Evolutionary conservation across 768 basidiomycete genomes (phyloP).

Genomic region (Tremella yokohamensis): DNA sequence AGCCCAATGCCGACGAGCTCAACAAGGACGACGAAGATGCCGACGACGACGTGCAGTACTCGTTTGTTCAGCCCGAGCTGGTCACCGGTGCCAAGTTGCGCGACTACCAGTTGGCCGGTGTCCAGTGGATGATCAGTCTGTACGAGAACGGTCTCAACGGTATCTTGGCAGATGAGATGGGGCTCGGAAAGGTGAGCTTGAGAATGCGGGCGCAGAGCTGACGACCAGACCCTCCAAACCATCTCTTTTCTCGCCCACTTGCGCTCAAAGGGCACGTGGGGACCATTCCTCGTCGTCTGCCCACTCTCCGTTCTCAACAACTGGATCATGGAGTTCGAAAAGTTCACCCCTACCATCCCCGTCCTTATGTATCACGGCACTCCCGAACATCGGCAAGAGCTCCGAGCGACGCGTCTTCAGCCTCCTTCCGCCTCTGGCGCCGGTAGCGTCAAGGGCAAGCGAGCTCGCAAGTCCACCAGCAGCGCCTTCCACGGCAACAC

Average conservation of each 20-base stretch:
- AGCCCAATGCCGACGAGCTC: slow-evolving; percentile 8
- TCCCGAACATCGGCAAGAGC: slow-evolving; percentile 71
- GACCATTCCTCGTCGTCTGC: slow-evolving; percentile 82
- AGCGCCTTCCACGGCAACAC: slow-evolving; percentile 38
- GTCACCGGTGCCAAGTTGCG: slow-evolving; percentile 83
- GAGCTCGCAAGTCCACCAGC: slow-evolving; percentile 24
- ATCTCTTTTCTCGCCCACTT: slow-evolving; percentile 92
- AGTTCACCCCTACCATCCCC: slow-evolving; percentile 67
- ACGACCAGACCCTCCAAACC: slow-evolving; percentile 77
- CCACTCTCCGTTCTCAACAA: slow-evolving; percentile 91
- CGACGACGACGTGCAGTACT: slow-evolving; percentile 30
- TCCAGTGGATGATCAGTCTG: slow-evolving; percentile 90
- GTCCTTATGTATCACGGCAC: slow-evolving; percentile 88
- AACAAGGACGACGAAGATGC: slow-evolving; percentile 18
- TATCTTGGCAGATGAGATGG: slow-evolving; percentile 85
- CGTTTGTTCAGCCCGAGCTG: slow-evolving; percentile 62
- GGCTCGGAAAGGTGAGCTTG: slow-evolving; percentile 61
- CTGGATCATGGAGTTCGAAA: slow-evolving; percentile 78
- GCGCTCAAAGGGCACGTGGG: slow-evolving; percentile 66
- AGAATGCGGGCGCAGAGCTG: slow-evolving; percentile 6
- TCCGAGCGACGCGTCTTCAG: slow-evolving; percentile 64
- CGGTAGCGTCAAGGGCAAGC: slow-evolving; percentile 33
- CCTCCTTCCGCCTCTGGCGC: slow-evolving; percentile 38
- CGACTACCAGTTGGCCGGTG: slow-evolving; percentile 86
- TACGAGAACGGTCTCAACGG: slow-evolving; percentile 62